phyloP scores from a whole-genome alignment of 805 yeast species.

The Jamesozyma piceae region DNA sequence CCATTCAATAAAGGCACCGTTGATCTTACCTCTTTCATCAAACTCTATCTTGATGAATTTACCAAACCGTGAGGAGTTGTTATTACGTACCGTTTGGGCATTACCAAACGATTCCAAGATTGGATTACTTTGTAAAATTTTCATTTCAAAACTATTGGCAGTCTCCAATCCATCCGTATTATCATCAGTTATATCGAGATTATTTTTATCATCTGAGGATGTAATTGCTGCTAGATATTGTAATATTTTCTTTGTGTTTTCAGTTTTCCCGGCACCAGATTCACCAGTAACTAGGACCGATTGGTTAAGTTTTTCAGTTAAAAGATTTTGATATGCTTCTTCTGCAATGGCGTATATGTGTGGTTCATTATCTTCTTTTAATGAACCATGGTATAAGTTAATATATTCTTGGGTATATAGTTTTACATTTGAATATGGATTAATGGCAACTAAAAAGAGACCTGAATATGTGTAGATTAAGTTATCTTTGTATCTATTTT shows the following conservation, averaged over 20 bases:
- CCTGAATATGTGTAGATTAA: constrained; percentile 91
- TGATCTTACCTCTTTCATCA: constrained; percentile 49
- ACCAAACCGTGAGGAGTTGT: constrained; percentile 94
- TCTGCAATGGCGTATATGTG: constrained; percentile 90
- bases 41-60: constrained; percentile 87
- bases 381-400: constrained; percentile 42
- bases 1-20: constrained; percentile 92
- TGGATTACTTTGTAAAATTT: constrained; percentile 89
- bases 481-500: constrained; percentile 67
- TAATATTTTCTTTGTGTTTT: constrained; percentile 88
- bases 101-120: constrained; percentile 94
- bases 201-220: constrained; percentile 21
- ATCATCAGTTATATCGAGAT: background rate
- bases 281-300: constrained; percentile 96
- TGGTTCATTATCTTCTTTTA: constrained; percentile 49
- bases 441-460: constrained; percentile 85
- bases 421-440: constrained; percentile 72
- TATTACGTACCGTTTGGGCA: constrained; percentile 88
- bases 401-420: constrained; percentile 58
- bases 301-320: constrained; percentile 65
- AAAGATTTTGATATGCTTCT: constrained; percentile 67
- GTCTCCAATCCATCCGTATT: background rate
- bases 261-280: constrained; percentile 98
- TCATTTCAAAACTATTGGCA: constrained; percentile 55
- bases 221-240: constrained; percentile 83